These are phyloP conservation scores for Mycosphaerella sp. DNA, from an alignment of 2,329 filamentous ascomycete genomes.

Conservation along the genomic window DNA sequence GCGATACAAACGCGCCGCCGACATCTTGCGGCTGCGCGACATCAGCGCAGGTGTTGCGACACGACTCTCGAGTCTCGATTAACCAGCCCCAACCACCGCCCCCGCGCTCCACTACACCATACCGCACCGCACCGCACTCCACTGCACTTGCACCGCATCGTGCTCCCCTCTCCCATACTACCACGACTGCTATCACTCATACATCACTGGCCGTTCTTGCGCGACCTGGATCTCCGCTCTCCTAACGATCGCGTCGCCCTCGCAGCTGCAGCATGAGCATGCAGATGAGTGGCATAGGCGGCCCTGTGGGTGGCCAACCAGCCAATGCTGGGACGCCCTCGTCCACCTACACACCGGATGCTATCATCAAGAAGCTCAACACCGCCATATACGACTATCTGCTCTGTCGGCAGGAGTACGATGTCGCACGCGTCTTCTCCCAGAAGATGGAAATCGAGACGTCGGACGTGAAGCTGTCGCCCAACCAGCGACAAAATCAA, in stretches of 20 bases:
- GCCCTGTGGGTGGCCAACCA: conserved; percentile 51
- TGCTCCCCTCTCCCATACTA: not conserved
- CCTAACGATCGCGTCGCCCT: conserved; percentile 9
- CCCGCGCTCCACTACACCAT: not conserved
- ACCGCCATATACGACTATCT: conserved; percentile 93
- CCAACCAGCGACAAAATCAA: conserved; percentile 53
- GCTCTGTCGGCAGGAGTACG: conserved; percentile 74
- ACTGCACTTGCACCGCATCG: too few species aligned
- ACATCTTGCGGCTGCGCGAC: not conserved
- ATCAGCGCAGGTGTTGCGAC: not conserved
- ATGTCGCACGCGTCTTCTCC: conserved; percentile 71
- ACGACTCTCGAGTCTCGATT: not conserved
- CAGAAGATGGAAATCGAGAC: conserved; percentile 41
- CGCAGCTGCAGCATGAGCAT: conserved; percentile 49
- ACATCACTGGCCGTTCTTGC: not conserved
- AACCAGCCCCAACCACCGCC: not conserved
- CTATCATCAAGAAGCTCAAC: conserved; percentile 60
- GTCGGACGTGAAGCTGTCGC: conserved; percentile 52
- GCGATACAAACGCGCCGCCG: not conserved
- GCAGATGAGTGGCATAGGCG: conserved; percentile 57
- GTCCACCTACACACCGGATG: conserved; percentile 31
- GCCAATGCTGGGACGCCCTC: conserved; percentile 29
- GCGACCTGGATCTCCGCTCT: not conserved
- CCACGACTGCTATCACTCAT: not conserved
- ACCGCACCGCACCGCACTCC: not conserved